phyloP scores from a whole-genome alignment of 306 rosid species.

The Casuarina glauca region DNA sequence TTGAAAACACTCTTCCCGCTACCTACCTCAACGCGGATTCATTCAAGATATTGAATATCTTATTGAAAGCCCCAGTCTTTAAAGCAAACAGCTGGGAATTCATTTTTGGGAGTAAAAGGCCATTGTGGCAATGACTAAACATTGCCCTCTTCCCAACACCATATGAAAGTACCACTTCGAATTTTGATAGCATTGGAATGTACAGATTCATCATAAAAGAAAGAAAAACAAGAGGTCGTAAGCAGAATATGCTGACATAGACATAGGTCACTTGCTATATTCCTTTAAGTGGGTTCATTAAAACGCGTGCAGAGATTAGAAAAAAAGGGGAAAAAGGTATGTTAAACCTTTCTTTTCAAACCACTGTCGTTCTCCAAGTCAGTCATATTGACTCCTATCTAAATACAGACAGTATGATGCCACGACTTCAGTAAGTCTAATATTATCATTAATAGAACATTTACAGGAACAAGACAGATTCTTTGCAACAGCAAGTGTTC shows the following conservation, averaged over 20 bases:
- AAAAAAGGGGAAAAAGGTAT: not conserved
- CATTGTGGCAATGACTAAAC: not conserved
- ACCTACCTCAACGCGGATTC: not conserved
- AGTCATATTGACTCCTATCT: not conserved
- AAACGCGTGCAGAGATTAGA: not conserved
- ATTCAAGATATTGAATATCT: not conserved
- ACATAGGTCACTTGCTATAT: not conserved
- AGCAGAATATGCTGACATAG: not conserved
- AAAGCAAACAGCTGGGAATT: not conserved
- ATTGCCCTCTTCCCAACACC: not conserved
- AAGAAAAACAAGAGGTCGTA: not conserved
- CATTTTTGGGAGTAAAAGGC: not conserved
- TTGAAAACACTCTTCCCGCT: not conserved
- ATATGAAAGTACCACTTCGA: not conserved
- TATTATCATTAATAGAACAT: constrained; percentile 18
- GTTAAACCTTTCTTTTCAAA: not conserved
- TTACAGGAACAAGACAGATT: constrained; percentile 30
- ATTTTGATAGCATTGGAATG: not conserved
- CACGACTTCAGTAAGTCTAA: not conserved
- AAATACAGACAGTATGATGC: not conserved
- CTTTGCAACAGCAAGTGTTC: constrained; percentile 21
- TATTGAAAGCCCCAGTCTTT: not conserved
- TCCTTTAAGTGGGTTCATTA: too few relatives aligned
- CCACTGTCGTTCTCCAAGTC: not conserved
- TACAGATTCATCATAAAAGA: not conserved